phyloP scores from a whole-genome alignment of 768 basidiomycete genomes.

The Auriculariales sp. region DNA sequence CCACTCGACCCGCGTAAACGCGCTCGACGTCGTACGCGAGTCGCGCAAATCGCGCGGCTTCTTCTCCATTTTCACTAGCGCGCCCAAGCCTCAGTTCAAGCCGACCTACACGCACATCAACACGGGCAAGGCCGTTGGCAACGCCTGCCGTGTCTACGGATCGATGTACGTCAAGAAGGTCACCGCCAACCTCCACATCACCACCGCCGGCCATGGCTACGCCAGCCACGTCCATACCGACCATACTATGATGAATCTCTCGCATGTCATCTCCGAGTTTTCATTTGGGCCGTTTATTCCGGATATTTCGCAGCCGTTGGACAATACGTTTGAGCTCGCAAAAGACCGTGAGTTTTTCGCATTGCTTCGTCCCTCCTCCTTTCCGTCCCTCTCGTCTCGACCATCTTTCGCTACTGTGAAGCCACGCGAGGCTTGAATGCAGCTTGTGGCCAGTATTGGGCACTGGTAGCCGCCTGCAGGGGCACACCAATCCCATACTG shows the following conservation, averaged over 20 bases:
- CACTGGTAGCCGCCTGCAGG: too few species aligned
- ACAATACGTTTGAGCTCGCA: slow-evolving; percentile 72
- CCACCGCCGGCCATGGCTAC: slow-evolving; percentile 91
- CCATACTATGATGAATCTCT: slow-evolving; percentile 84
- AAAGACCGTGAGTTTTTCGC: slow-evolving; percentile 42
- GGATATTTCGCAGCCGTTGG: slow-evolving; percentile 86
- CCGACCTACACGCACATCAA: slow-evolving; percentile 55
- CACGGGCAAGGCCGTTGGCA: slow-evolving; percentile 33
- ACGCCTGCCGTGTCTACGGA: slow-evolving; percentile 79
- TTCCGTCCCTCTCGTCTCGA: too few species aligned
- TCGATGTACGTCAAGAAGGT: slow-evolving; percentile 76
- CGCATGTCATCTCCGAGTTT: slow-evolving; percentile 92
- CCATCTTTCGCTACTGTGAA: too few species aligned
- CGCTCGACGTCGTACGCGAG: slow-evolving; percentile 52
- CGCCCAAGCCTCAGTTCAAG: slow-evolving; percentile 32
- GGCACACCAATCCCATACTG: too few species aligned
- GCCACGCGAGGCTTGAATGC: too few species aligned
- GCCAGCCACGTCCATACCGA: slow-evolving; percentile 75
- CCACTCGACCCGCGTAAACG: slow-evolving; percentile 52
- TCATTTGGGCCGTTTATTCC: slow-evolving; percentile 96
- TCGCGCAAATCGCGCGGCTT: slow-evolving; percentile 64
- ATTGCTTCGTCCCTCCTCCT: too few species aligned
- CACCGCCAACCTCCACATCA: slow-evolving; percentile 88
- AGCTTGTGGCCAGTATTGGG: too few species aligned
- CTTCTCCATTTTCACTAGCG: slow-evolving; percentile 38